Evolutionary conservation across 306 rosid genomes (phyloP).

Genomic region (Begonia peltatifolia): DNA sequence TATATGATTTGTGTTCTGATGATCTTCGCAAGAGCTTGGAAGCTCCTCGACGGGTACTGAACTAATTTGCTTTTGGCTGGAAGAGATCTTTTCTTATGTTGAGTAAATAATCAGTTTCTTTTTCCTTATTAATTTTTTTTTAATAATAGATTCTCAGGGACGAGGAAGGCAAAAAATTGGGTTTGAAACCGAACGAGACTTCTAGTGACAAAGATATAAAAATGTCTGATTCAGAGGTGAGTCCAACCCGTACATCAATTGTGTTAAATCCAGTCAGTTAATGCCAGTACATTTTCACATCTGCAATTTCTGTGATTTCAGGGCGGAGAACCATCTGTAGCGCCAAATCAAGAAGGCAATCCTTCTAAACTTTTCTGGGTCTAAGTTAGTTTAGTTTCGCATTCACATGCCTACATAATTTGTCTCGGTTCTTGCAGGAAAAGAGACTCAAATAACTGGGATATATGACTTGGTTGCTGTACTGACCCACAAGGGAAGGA

Average conservation of each 20-base stretch:
- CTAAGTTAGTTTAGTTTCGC: background rate
- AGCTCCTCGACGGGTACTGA: slow-evolving; percentile 65
- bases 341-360: slow-evolving; percentile 55
- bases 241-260: slow-evolving; percentile 10
- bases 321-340: slow-evolving; percentile 79
- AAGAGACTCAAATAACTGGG: slow-evolving; percentile 70
- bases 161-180: slow-evolving; percentile 83
- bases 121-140: background rate
- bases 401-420: background rate
- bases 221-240: slow-evolving; percentile 76
- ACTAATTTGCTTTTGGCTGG: slow-evolving; percentile 3
- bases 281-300: slow-evolving; percentile 1
- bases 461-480: slow-evolving; percentile 94
- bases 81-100: background rate
- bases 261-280: background rate
- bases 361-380: no score
- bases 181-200: slow-evolving; percentile 62
- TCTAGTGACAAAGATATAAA: slow-evolving; percentile 51
- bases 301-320: slow-evolving; percentile 16
- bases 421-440: slow-evolving; percentile 18
- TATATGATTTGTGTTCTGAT: slow-evolving; percentile 86
- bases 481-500: slow-evolving; percentile 96
- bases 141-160: slow-evolving; percentile 42
- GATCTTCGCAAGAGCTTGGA: slow-evolving; percentile 74
- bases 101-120: background rate